Percentiles rank a stretch among this genome's conserved stretches.
These are phyloP conservation scores for Cairneyella variabilis DNA, from an alignment of 495 filamentous ascomycete genomes.

Conservation along the genomic window DNA sequence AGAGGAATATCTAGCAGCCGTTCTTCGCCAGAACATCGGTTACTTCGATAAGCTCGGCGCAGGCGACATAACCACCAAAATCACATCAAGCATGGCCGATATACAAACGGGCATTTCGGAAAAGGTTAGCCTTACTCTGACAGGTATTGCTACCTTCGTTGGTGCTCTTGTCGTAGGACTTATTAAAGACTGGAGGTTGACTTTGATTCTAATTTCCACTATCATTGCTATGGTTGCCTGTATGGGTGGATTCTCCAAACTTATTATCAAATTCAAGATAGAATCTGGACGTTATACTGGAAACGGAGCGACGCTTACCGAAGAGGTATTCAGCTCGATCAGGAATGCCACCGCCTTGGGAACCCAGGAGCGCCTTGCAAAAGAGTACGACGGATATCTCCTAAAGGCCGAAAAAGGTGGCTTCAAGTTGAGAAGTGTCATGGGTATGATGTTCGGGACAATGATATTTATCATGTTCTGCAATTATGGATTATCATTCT, in stretches of 20 bases:
- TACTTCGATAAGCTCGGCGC: constrained; percentile 87
- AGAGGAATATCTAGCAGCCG: constrained; percentile 73
- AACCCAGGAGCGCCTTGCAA: constrained; percentile 79
- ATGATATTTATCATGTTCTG: constrained; percentile 79
- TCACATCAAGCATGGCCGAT: constrained; percentile 81
- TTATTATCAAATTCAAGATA: background rate
- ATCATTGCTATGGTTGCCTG: background rate
- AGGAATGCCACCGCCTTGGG: constrained; percentile 85
- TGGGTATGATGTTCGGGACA: constrained; percentile 69
- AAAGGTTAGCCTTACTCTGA: constrained; percentile 73
- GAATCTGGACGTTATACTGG: background rate
- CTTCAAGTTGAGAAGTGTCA: constrained; percentile 60
- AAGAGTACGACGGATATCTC: constrained; percentile 73
- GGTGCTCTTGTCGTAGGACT: constrained; percentile 85
- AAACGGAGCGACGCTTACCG: constrained; percentile 82
- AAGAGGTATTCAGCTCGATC: constrained; percentile 89
- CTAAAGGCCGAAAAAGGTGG: constrained; percentile 68
- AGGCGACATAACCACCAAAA: constrained; percentile 85
- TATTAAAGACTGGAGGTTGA: constrained; percentile 75
- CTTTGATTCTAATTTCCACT: constrained; percentile 56
- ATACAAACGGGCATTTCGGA: constrained; percentile 84
- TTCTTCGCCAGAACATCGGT: constrained; percentile 81
- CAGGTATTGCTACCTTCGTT: constrained; percentile 69
- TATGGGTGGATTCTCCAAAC: background rate
- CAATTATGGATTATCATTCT: constrained; percentile 87